Base-by-base conservation (phyloP, 441 rosid species). In the Francoa sonchifolia region DNA sequence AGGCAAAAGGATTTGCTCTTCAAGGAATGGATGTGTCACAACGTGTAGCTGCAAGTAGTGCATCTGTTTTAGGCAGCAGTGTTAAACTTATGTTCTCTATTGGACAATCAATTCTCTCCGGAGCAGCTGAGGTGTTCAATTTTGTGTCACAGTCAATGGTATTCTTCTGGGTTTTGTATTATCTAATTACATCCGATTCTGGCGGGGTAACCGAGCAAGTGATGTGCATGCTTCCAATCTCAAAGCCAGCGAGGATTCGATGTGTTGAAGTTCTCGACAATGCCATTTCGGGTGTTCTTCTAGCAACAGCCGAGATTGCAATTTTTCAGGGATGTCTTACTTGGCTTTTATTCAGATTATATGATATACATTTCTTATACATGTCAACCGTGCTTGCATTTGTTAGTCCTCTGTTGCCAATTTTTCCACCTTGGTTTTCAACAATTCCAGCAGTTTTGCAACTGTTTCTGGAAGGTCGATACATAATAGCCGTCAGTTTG, bases 161-260 rank as follows among this genome's bases (percentile, higher is more conserved):
- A 36, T 90, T 86, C 75, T 77, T 73, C 51, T 80, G 90, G 83
- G 78, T 90, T 32, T 48, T 90, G 20, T 90, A 86, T 50, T 63
- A 76, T 62, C 74, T 90, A 4, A 90, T 90, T 30, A 86, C 96
- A 6, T 79, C 98, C 2, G 93, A 82, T 16, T 82, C 98, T 20
- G 96, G 96, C 0, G 98, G 96, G 33, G 95, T 90, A n/a, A 90
- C 96, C 0, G 86, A 84, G 57, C 95, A 89, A 59, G 80, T 81
- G 11, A 79, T 90, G 73, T 50, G 50, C 44, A 82, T 86, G 98
- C 54, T 90, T 39, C 98, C 96, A 0, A 73, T 90, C 30, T 65
- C 85, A 13, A 38, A 50, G 14, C 20, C 72, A 0, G 78, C 84
- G 0, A 69, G 93, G 59, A 29, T 7, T n/a, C 63, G 79, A 59